Evolutionary conservation across 345 rosid genomes (phyloP).

Genomic region (Salix exigua): DNA sequence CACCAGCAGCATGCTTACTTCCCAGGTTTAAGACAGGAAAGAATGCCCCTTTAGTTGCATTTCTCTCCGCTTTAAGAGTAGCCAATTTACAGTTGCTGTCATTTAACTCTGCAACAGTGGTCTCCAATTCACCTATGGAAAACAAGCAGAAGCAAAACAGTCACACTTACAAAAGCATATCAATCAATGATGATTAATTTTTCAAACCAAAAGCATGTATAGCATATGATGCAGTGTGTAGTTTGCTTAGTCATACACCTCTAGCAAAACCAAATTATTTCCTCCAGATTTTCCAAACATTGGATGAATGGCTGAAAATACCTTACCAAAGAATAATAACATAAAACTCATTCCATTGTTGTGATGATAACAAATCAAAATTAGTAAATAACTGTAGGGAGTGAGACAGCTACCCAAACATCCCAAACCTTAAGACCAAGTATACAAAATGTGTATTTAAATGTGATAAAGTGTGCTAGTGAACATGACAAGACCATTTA

Average conservation of each 20-base stretch:
- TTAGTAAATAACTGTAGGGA: neutral
- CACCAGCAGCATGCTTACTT: conserved; percentile 54
- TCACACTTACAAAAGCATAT: conserved; percentile 1
- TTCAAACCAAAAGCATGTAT: neutral
- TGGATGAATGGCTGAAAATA: too few relatives aligned
- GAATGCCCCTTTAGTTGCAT: conserved; percentile 69
- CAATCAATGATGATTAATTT: neutral
- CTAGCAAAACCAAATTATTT: too few relatives aligned
- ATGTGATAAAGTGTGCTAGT: neutral
- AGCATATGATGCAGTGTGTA: neutral
- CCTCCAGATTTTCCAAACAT: too few relatives aligned
- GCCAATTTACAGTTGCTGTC: conserved; percentile 62
- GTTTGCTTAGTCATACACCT: too few relatives aligned
- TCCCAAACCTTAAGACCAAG: neutral
- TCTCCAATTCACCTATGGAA: conserved; percentile 70
- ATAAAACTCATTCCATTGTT: too few relatives aligned
- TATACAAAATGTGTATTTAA: neutral
- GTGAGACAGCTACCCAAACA: neutral
- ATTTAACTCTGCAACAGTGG: conserved; percentile 54
- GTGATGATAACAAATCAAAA: neutral
- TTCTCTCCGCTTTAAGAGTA: conserved; percentile 74
- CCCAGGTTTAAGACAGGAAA: conserved; percentile 69
- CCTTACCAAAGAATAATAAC: too few relatives aligned
- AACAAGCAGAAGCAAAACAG: conserved; percentile 20
- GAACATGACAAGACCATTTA: neutral